Evolutionary conservation across 2,329 filamentous ascomycete genomes (phyloP), one percentile per base, ranked within the genome.

Genomic region (Verticillium alfalfae): DNA sequence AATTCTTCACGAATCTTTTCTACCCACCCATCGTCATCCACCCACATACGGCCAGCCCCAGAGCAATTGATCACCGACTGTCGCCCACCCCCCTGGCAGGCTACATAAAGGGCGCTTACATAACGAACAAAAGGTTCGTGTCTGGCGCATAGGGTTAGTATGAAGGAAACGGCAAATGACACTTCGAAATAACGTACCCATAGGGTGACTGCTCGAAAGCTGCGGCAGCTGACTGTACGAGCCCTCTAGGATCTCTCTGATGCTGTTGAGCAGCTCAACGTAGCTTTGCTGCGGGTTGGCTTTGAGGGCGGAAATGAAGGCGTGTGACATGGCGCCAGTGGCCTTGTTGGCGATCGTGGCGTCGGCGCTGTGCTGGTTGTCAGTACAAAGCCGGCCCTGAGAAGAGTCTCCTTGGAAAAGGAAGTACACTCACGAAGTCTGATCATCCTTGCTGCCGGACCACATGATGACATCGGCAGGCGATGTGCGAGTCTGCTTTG

Each of bases 271-370:
- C 65, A 99, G 81, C 79, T 97, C 90, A 59, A 99, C 93, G 72
- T 99, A 99, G 79, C 93, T 97, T 81, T 99, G 95, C 72, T 97
- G 93, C 0, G 94, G 93, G 74, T 98, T 96, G 84, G 97, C 97
- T 80, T 92, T 94, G 67, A 99, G 84, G 54, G 93, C 89, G 5
- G 83, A 90, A 73, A 99, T 93, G 74, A 99, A 99, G 10, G 95
- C 95, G 88, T 91, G 98, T 1, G 93, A 97, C 95, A 99, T 98
- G 72, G 95, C 95, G 59, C 95, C 95, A 0, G 95, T 98, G 34
- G 95, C 94, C 77, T 97, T 86, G 59, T 93, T 90, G 39, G 84
- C 87, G 69, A 98, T 97, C 22, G 88, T 91, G n/a, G 94, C 93
- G 74, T 99, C 95, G 76, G 92, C 91, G 66, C 93, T 97, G 69